phyloP scores from a whole-genome alignment of 2,329 filamentous ascomycete genomes.

The Colletotrichum chrysophilum region DNA sequence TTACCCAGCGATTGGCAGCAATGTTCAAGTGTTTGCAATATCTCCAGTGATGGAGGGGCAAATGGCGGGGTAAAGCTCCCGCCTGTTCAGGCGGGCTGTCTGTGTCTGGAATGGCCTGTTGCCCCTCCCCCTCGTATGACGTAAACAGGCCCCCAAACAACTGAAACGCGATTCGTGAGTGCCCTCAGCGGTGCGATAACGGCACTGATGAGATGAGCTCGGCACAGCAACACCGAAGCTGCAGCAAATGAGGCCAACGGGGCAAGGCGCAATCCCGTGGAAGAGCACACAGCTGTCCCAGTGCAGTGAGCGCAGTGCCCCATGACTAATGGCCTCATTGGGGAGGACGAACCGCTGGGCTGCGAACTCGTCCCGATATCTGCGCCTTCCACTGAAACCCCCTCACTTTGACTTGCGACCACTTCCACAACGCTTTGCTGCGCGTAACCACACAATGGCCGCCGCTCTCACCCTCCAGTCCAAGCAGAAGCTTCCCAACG shows the following conservation, averaged over 20 bases:
- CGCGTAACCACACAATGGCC: conserved; percentile 41
- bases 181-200: neutral
- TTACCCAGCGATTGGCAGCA: neutral
- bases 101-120: neutral
- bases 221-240: conserved; percentile 14
- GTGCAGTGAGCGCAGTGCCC: neutral
- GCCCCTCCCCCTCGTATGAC: conserved; percentile 9
- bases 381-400: neutral
- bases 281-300: neutral
- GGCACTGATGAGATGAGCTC: neutral
- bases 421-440: neutral
- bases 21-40: neutral
- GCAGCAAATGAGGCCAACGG: neutral
- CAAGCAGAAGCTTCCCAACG: conserved; percentile 58
- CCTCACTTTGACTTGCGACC: neutral
- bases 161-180: neutral
- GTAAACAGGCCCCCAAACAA: neutral
- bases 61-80: neutral
- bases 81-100: neutral
- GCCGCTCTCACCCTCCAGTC: conserved; percentile 48
- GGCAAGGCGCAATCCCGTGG: neutral
- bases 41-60: neutral
- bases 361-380: neutral
- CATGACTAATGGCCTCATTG: conserved; percentile 15
- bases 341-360: neutral